A percentile compares a stretch with the other conserved stretches of the same genome.
phyloP scores from a whole-genome alignment of 2,329 filamentous ascomycete species.

The Penicillium hesseltinei region DNA sequence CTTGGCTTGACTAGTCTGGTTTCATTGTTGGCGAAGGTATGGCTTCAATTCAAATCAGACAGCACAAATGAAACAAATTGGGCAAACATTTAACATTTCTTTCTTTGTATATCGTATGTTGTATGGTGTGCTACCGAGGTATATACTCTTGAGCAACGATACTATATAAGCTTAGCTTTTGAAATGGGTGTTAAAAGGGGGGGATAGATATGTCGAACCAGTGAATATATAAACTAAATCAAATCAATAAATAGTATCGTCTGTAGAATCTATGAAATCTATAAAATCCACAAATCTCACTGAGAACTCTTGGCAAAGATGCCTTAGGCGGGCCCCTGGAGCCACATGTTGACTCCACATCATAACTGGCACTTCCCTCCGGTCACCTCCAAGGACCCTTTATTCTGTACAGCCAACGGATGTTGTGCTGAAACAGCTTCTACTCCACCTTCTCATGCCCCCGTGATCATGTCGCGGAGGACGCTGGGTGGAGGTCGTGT shows the following conservation, averaged over 20 bases:
- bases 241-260: background rate
- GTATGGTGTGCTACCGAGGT: background rate
- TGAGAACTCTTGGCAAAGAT: slow-evolving; percentile 5
- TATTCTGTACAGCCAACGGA: slow-evolving; percentile 21
- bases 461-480: slow-evolving; percentile 70
- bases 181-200: too few species aligned
- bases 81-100: background rate
- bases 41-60: slow-evolving; percentile 1
- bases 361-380: slow-evolving; percentile 13
- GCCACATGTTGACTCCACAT: slow-evolving; percentile 18
- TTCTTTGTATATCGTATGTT: background rate
- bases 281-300: background rate
- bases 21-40: slow-evolving; percentile 3
- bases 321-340: slow-evolving; percentile 14
- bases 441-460: slow-evolving; percentile 32
- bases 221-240: background rate
- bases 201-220: too few species aligned
- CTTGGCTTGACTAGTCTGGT: background rate
- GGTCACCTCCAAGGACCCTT: slow-evolving; percentile 7
- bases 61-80: background rate
- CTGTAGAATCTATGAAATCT: too few species aligned
- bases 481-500: slow-evolving; percentile 91
- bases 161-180: too few species aligned
- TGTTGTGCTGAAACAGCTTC: slow-evolving; percentile 19
- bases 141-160: background rate